A percentile compares a stretch with the other conserved stretches of the same genome.
phyloP scores from a whole-genome alignment of 495 filamentous ascomycete genomes.

The Eremomyces bilateralis region DNA sequence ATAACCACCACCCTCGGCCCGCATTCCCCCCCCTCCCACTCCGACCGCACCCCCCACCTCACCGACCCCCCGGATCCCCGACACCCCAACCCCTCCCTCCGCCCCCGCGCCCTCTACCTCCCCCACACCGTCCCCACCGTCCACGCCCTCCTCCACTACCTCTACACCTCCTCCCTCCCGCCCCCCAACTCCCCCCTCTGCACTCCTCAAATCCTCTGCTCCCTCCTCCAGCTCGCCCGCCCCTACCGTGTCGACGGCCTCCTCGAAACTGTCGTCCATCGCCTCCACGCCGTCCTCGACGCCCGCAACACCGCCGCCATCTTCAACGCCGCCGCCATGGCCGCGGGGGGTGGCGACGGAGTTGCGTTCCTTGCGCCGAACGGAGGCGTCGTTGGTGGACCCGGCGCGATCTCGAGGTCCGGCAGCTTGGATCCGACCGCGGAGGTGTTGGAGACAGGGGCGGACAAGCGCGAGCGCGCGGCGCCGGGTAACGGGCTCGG shows the following conservation, averaged over 20 bases:
- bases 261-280: conserved; percentile 74
- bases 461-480: not conserved
- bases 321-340: conserved; percentile 97
- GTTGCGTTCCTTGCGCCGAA: conserved; percentile 10
- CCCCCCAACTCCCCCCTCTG: conserved; percentile 53
- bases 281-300: conserved; percentile 77
- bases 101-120: conserved; percentile 74
- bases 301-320: conserved; percentile 86
- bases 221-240: conserved; percentile 76
- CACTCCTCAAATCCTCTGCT: conserved; percentile 88
- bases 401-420: conserved; percentile 4
- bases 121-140: conserved; percentile 80
- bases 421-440: conserved; percentile 2
- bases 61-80: conserved; percentile 26
- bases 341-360: conserved; percentile 72
- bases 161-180: conserved; percentile 81
- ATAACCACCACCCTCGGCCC: conserved; percentile 20
- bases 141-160: conserved; percentile 68
- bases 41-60: conserved; percentile 18
- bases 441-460: not conserved
- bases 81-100: conserved; percentile 33
- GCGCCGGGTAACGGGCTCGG: not conserved
- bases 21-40: conserved; percentile 5
- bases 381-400: not conserved
- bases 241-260: conserved; percentile 86